Evolutionary conservation across 179 eudicot species (phyloP).

Genomic region (Beta corolliflora): DNA sequence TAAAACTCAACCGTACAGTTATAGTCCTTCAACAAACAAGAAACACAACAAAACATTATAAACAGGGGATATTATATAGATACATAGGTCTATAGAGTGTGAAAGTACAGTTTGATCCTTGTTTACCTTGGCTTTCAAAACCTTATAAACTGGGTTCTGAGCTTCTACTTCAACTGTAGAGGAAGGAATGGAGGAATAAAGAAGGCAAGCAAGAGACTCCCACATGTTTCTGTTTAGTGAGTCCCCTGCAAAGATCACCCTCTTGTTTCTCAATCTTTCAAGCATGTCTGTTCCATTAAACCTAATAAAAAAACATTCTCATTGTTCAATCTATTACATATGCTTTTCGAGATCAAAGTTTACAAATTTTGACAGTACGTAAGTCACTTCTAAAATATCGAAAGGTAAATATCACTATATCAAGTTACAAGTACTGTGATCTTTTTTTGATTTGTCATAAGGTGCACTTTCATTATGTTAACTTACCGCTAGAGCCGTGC

Average conservation of each 20-base stretch:
- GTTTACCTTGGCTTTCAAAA: slow-evolving; percentile 39
- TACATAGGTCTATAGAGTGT: neutral
- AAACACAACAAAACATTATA: neutral
- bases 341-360: no score
- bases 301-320: slow-evolving; percentile 11
- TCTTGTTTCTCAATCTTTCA: slow-evolving; percentile 44
- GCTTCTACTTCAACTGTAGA: slow-evolving; percentile 35
- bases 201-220: slow-evolving; percentile 50
- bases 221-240: slow-evolving; percentile 48
- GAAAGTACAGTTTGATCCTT: neutral
- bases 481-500: no score
- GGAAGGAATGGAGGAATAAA: slow-evolving; percentile 39
- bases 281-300: slow-evolving; percentile 38
- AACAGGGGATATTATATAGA: neutral
- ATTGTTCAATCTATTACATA: no score
- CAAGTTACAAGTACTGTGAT: neutral
- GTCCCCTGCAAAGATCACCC: slow-evolving; percentile 43
- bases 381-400: no score
- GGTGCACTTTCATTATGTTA: no score
- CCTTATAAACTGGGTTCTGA: slow-evolving; percentile 11
- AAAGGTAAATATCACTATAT: neutral
- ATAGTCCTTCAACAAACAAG: slow-evolving; percentile 31
- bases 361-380: no score
- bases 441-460: no score
- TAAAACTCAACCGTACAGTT: slow-evolving; percentile 46